Percentiles rank a stretch among this genome's conserved stretches.
These are phyloP conservation scores for Clavispora santaluciae DNA, from an alignment of 805 yeast species.

Conservation along the genomic window DNA sequence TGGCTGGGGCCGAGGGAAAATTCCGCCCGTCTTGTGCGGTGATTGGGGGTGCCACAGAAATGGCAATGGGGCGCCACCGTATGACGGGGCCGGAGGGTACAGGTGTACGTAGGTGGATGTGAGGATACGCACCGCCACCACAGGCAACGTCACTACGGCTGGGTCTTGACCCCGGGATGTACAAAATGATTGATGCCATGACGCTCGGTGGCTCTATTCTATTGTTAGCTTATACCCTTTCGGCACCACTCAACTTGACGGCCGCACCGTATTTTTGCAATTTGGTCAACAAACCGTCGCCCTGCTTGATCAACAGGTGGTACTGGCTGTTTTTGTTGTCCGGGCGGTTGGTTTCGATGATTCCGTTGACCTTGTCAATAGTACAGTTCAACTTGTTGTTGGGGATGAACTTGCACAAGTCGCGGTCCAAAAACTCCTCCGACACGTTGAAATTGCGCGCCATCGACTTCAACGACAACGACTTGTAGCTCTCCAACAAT, in stretches of 20 bases:
- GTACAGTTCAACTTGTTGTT: conserved; percentile 92
- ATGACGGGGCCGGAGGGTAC: too few species aligned
- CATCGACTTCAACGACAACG: conserved; percentile 86
- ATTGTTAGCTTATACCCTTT: conserved; percentile 39
- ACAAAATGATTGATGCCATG: too few species aligned
- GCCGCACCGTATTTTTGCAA: conserved; percentile 97
- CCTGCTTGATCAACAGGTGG: conserved; percentile 81
- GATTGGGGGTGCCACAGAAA: too few species aligned
- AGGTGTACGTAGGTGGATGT: too few species aligned
- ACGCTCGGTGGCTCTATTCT: background rate
- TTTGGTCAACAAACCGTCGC: conserved; percentile 88
- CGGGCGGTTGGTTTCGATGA: conserved; percentile 92
- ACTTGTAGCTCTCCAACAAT: conserved; percentile 88
- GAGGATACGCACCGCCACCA: too few species aligned
- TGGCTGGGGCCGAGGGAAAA: too few species aligned
- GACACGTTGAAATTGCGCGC: conserved; percentile 90
- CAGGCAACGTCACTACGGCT: too few species aligned
- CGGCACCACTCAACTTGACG: conserved; percentile 91
- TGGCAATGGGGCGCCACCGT: too few species aligned
- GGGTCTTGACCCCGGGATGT: too few species aligned
- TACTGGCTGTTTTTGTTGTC: conserved; percentile 95
- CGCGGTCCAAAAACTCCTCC: conserved; percentile 79
- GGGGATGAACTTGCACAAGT: conserved; percentile 85
- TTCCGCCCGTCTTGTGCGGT: too few species aligned
- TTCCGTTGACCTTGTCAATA: conserved; percentile 91